Evolutionary conservation across 345 rosid genomes (phyloP).

Genomic region (Gossypium turneri): DNA sequence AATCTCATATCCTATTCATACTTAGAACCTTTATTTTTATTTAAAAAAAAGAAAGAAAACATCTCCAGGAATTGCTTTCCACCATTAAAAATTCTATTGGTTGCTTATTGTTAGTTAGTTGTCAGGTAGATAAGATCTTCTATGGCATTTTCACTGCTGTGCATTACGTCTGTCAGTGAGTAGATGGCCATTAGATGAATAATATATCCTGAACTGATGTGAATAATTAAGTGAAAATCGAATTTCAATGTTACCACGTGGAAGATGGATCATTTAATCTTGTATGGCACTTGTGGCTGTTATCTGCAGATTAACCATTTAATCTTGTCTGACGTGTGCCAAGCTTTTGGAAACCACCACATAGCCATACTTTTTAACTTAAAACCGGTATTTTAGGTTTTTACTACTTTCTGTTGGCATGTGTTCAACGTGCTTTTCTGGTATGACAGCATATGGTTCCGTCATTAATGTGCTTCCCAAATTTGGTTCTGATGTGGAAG

Average conservation of each 20-base stretch:
- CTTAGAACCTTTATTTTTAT: constrained; percentile 14
- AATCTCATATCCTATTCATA: neutral
- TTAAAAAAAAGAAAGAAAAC: neutral
- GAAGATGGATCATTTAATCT: neutral
- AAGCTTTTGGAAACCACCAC: neutral
- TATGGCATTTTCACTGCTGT: constrained; percentile 9
- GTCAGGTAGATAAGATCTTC: constrained; percentile 5
- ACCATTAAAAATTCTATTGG: neutral
- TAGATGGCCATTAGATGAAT: neutral
- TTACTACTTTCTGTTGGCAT: neutral
- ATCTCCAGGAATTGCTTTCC: constrained; percentile 6
- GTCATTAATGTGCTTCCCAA: neutral
- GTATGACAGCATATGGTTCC: neutral
- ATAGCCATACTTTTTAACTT: neutral
- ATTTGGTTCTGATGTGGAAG: neutral
- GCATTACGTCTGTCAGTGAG: neutral
- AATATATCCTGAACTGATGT: neutral
- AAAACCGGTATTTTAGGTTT: neutral
- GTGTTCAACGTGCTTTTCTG: no score
- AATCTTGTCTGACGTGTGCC: neutral
- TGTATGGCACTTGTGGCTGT: neutral
- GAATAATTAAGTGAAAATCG: neutral
- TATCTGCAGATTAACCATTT: neutral
- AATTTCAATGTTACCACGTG: neutral
- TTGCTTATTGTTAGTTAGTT: constrained; percentile 12